Evolutionary conservation across 2,329 filamentous ascomycete species (phyloP).

Genomic region (Verticillium tricorpus): DNA sequence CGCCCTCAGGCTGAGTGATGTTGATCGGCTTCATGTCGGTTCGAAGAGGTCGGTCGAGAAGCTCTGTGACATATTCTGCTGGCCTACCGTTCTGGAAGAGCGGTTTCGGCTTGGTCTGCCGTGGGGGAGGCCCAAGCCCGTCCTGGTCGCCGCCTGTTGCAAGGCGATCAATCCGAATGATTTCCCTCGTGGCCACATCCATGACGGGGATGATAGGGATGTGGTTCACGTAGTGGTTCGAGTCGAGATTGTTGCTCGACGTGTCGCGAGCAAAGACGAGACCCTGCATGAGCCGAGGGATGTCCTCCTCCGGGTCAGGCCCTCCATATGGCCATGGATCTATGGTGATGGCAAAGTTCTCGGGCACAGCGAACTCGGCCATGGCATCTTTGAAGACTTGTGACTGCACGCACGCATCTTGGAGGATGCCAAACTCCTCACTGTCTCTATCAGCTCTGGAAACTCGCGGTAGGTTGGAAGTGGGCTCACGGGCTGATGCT

Average conservation of each 20-base stretch:
- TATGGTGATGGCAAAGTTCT: slow-evolving; percentile 37
- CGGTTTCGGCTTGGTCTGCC: slow-evolving; percentile 32
- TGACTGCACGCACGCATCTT: slow-evolving; percentile 35
- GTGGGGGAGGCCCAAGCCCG: slow-evolving; percentile 30
- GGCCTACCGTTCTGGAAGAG: slow-evolving; percentile 36
- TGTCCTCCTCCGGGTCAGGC: slow-evolving; percentile 30
- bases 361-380: slow-evolving; percentile 40
- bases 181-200: slow-evolving; percentile 48
- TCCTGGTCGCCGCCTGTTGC: slow-evolving; percentile 44
- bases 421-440: slow-evolving; percentile 33
- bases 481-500: slow-evolving; percentile 27
- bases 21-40: slow-evolving; percentile 64
- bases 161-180: slow-evolving; percentile 54
- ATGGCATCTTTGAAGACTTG: slow-evolving; percentile 42
- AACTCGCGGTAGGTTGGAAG: not conserved
- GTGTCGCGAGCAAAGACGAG: slow-evolving; percentile 42
- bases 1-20: slow-evolving; percentile 65
- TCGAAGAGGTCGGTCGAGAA: slow-evolving; percentile 42
- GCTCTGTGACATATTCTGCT: slow-evolving; percentile 45
- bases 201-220: slow-evolving; percentile 56
- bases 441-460: slow-evolving; percentile 13
- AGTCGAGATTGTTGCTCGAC: slow-evolving; percentile 41
- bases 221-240: slow-evolving; percentile 60
- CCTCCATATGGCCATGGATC: slow-evolving; percentile 65
- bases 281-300: slow-evolving; percentile 43